Evolutionary conservation across 169 alveolate species (phyloP).

Genomic region (Plasmodium vivax): DNA sequence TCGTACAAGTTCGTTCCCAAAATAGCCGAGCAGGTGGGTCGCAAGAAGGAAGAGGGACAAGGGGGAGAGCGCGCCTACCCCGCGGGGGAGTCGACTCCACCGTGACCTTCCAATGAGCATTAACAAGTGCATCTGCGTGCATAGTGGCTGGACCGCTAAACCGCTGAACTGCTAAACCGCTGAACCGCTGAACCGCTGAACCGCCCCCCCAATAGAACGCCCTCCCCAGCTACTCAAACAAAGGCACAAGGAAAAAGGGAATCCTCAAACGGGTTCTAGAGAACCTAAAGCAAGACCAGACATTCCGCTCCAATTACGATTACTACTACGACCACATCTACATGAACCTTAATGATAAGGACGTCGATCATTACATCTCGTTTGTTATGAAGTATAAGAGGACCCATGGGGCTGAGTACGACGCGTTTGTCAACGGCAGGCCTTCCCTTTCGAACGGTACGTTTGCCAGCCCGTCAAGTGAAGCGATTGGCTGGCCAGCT

Average conservation of each 20-base stretch:
- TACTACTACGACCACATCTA: conserved; percentile 56
- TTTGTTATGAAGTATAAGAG: conserved; percentile 19
- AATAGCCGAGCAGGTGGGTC: conserved; percentile 37
- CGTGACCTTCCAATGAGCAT: not conserved
- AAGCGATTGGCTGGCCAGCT: not conserved
- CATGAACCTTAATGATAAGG: conserved; percentile 40
- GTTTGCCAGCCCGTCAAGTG: not conserved
- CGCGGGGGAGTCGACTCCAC: not conserved
- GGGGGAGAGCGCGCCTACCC: not conserved
- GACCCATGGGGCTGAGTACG: conserved; percentile 14
- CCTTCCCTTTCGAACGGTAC: conserved; percentile 30
- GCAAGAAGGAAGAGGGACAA: not conserved
- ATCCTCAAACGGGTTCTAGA: conserved; percentile 20
- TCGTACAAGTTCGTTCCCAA: conserved; percentile 49
- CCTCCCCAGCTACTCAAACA: conserved; percentile 30
- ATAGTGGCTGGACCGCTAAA: not conserved
- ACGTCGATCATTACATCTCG: conserved; percentile 22
- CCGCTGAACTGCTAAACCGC: not conserved
- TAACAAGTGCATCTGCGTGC: not conserved
- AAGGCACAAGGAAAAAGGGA: conserved; percentile 51
- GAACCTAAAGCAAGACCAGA: conserved; percentile 24
- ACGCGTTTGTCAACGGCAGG: conserved; percentile 16
- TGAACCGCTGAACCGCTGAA: not conserved
- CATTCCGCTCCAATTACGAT: conserved; percentile 15
- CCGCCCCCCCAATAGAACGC: not conserved